A percentile compares a stretch with the other conserved stretches of the same genome.
phyloP scores from a whole-genome alignment of 768 basidiomycete species.

The Suillus fuscotomentosus region DNA sequence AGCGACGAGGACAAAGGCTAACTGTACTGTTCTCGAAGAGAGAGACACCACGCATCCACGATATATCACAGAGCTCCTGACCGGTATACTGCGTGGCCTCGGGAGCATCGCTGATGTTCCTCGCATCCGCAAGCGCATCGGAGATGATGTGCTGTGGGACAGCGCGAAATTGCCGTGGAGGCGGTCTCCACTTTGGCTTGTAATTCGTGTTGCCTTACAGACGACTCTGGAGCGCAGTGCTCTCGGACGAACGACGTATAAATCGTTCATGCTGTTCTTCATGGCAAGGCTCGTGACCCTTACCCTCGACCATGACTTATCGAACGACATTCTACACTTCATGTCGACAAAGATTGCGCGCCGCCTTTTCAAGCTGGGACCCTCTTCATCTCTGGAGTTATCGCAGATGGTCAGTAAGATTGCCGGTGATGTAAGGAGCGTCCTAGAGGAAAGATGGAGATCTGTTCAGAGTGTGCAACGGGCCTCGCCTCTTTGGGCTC shows the following conservation, averaged over 20 bases:
- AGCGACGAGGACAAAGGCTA: slow-evolving; percentile 36
- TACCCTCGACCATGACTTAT: slow-evolving; percentile 1
- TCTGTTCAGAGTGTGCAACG: slow-evolving; percentile 27
- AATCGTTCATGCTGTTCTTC: slow-evolving; percentile 33
- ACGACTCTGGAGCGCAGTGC: slow-evolving; percentile 28
- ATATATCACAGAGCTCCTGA: slow-evolving; percentile 49
- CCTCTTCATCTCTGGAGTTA: slow-evolving; percentile 16
- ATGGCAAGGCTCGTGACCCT: slow-evolving; percentile 17
- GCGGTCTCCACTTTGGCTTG: slow-evolving; percentile 49
- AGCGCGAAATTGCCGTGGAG: slow-evolving; percentile 43
- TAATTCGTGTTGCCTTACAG: slow-evolving; percentile 46
- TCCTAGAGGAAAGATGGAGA: slow-evolving; percentile 36
- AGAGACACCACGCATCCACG: slow-evolving; percentile 40
- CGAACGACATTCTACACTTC: slow-evolving; percentile 35
- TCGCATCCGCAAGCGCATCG: slow-evolving; percentile 40
- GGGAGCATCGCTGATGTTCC: slow-evolving; percentile 27
- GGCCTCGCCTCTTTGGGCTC: slow-evolving; percentile 29
- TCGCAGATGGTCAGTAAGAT: background rate
- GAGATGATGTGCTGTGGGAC: slow-evolving; percentile 46
- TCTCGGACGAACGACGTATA: slow-evolving; percentile 23
- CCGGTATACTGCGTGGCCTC: slow-evolving; percentile 43
- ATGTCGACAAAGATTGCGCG: slow-evolving; percentile 37
- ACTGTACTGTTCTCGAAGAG: slow-evolving; percentile 18
- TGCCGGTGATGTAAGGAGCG: slow-evolving; percentile 10
- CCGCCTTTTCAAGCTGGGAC: slow-evolving; percentile 36